Conservation (phyloP, 768 basidiomycete genomes). For the Epithele typhae region DNA sequence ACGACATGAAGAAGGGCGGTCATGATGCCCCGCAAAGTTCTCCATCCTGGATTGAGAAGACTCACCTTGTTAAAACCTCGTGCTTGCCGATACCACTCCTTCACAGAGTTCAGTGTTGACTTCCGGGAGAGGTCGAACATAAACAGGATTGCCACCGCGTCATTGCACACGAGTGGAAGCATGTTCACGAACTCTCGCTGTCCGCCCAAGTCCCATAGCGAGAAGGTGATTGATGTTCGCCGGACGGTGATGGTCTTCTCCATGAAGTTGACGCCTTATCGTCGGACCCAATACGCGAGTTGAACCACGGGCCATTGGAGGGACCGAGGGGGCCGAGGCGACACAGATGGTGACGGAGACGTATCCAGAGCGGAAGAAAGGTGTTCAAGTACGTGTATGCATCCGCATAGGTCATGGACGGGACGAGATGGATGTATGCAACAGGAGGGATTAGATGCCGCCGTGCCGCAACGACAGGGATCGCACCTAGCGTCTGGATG, state of each 20-base stretch:
- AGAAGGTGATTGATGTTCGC: constrained; percentile 98
- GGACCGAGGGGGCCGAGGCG: too few relatives aligned
- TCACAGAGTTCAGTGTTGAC: constrained; percentile 95
- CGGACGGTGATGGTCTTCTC: constrained; percentile 99
- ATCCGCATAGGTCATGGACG: too few relatives aligned
- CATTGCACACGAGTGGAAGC: constrained; percentile 97
- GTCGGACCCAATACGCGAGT: too few relatives aligned
- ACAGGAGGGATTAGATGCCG: not conserved
- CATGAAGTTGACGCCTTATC: constrained; percentile 95
- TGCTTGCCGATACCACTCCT: constrained; percentile 99
- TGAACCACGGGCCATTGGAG: too few relatives aligned
- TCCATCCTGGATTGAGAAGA: constrained; percentile 2
- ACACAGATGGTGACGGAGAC: too few relatives aligned
- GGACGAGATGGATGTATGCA: not conserved
- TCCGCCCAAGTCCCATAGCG: constrained; percentile 97
- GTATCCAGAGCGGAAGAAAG: too few relatives aligned
- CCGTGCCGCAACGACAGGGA: too few relatives aligned
- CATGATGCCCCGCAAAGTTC: too few relatives aligned
- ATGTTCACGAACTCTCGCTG: constrained; percentile 99
- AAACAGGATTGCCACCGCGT: constrained; percentile 99
- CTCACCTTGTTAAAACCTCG: constrained; percentile 97
- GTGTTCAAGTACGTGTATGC: too few relatives aligned
- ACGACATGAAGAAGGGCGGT: too few relatives aligned
- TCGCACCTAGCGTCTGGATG: constrained; percentile 95
- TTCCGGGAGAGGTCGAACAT: constrained; percentile 99